phyloP scores from a whole-genome alignment of 148 eudicot species.

The Linanthus parryae region DNA sequence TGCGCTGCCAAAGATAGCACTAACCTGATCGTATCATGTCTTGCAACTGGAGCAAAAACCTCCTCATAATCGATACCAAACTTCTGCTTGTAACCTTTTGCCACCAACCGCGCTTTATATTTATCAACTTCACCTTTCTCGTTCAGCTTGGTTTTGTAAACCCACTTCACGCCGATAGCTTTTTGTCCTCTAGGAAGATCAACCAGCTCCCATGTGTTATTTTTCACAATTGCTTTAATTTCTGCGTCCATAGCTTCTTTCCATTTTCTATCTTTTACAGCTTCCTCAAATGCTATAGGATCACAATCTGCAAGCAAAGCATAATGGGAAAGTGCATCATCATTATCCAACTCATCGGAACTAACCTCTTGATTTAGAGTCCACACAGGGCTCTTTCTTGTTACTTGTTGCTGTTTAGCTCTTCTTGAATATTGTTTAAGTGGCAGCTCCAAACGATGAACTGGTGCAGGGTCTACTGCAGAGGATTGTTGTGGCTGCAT shows the following conservation, averaged over 20 bases:
- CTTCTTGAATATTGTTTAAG: too few species aligned
- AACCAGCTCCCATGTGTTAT: slow-evolving; percentile 9
- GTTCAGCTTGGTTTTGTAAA: background rate
- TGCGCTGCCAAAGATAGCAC: background rate
- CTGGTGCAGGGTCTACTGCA: background rate
- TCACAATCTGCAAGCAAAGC: slow-evolving; percentile 3
- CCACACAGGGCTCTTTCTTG: slow-evolving; percentile 1
- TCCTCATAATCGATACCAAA: background rate
- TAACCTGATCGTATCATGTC: background rate
- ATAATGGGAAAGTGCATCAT: background rate
- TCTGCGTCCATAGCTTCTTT: slow-evolving; percentile 8
- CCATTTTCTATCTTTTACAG: slow-evolving; percentile 10
- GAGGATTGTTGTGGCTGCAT: background rate
- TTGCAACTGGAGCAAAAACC: slow-evolving; percentile 3
- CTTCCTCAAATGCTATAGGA: slow-evolving; percentile 4
- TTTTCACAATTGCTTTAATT: slow-evolving; percentile 6
- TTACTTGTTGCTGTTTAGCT: background rate
- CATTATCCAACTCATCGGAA: background rate
- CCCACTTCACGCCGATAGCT: background rate
- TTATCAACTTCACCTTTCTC: slow-evolving; percentile 1
- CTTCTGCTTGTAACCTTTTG: slow-evolving; percentile 4
- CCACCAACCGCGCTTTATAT: slow-evolving; percentile 11
- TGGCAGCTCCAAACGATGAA: too few species aligned
- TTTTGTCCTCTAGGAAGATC: background rate
- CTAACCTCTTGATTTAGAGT: background rate